Conservation (phyloP, 352 stramenopile species). For the Phytophthora colocasiae region DNA sequence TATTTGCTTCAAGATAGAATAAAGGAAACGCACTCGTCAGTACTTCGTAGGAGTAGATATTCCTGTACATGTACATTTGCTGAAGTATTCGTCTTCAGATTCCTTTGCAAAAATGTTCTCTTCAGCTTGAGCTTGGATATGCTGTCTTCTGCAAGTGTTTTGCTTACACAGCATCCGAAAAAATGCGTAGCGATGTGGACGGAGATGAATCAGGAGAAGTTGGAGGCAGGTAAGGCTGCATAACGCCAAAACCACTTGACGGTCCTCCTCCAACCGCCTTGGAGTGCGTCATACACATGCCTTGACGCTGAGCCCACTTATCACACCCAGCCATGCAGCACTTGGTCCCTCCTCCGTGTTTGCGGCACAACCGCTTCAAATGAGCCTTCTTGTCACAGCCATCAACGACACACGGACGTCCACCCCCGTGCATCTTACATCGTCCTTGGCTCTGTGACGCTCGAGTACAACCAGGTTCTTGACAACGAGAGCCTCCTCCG, state of each 20-base stretch:
- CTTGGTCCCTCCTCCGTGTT: constrained; percentile 84
- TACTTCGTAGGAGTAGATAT: too few relatives aligned
- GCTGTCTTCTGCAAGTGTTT: background rate
- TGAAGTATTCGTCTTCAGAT: too few relatives aligned
- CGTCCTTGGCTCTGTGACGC: constrained; percentile 78
- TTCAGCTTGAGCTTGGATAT: background rate
- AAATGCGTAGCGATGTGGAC: constrained; percentile 24
- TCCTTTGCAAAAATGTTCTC: background rate
- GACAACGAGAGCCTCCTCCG: constrained; percentile 78
- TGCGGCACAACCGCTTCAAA: constrained; percentile 81
- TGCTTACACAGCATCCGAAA: constrained; percentile 10
- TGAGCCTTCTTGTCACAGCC: constrained; percentile 87
- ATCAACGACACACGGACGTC: constrained; percentile 61
- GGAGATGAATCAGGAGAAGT: constrained; percentile 19
- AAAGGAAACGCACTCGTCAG: background rate
- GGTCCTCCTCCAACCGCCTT: constrained; percentile 42
- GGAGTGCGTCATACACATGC: constrained; percentile 89
- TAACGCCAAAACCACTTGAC: constrained; percentile 3
- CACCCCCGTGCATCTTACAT: constrained; percentile 72
- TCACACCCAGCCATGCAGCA: constrained; percentile 70
- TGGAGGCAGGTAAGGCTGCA: constrained; percentile 5
- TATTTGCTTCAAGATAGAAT: background rate
- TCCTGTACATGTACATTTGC: too few relatives aligned
- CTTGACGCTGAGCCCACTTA: constrained; percentile 85
- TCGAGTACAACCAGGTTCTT: constrained; percentile 55